These are phyloP conservation scores for Mariannaea elegans DNA, from an alignment of 2,329 filamentous ascomycete species.

Conservation along the genomic window DNA sequence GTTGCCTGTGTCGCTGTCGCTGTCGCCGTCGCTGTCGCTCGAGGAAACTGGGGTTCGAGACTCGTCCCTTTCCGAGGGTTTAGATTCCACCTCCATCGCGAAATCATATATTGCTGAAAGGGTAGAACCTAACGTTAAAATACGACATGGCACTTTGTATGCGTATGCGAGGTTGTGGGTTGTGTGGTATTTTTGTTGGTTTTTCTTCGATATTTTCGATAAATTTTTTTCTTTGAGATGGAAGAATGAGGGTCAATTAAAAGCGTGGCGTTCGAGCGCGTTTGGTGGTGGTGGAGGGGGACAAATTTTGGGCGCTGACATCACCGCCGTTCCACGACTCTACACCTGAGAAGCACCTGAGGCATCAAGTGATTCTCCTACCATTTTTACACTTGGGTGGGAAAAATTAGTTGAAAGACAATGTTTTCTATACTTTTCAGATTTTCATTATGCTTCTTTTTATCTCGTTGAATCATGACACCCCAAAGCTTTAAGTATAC, in stretches of 20 bases:
- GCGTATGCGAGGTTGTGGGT: conserved; percentile 7
- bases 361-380: conserved; percentile 5
- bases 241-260: conserved; percentile 17
- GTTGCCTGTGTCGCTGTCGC: conserved; percentile 42
- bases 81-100: conserved; percentile 43
- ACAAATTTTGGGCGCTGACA: conserved; percentile 36
- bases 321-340: conserved; percentile 15
- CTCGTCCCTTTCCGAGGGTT: conserved; percentile 45
- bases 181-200: not conserved
- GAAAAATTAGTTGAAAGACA: too few species aligned
- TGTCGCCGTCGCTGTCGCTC: conserved; percentile 43
- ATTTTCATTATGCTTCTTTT: too few species aligned
- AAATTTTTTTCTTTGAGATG: conserved; percentile 10
- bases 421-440: too few species aligned
- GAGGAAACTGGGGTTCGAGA: conserved; percentile 44
- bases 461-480: too few species aligned
- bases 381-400: not conserved
- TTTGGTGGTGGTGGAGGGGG: conserved; percentile 35
- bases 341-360: conserved; percentile 6
- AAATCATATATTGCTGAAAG: conserved; percentile 21
- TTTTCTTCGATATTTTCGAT: not conserved
- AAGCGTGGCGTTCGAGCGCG: conserved; percentile 22
- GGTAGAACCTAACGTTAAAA: not conserved
- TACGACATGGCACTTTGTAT: conserved; percentile 34
- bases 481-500: too few species aligned